A percentile compares a stretch with the other conserved stretches of the same genome.
Evolutionary conservation across 495 filamentous ascomycete genomes (phyloP).

Genomic region (Elasticomyces elasticus): DNA sequence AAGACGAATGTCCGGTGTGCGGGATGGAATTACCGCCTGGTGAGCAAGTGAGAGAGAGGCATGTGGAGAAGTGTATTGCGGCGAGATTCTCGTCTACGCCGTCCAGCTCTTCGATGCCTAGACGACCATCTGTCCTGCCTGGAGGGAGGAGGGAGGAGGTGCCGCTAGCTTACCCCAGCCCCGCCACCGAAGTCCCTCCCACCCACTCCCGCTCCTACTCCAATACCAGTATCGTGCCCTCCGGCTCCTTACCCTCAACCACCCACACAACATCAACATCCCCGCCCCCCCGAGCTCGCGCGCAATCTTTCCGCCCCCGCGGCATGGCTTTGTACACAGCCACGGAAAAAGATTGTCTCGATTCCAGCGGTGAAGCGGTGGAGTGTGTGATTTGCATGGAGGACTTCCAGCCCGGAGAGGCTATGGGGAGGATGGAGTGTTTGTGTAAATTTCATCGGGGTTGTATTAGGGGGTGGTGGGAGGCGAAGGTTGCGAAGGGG

Average conservation of each 20-base stretch:
- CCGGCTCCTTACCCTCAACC: conserved; percentile 2
- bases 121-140: too few species aligned
- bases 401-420: conserved; percentile 77
- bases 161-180: conserved; percentile 10
- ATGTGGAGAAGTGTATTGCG: conserved; percentile 68
- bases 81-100: conserved; percentile 31
- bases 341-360: conserved; percentile 84
- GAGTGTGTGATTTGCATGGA: conserved; percentile 97
- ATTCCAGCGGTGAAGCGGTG: conserved; percentile 45
- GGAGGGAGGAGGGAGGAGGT: too few species aligned
- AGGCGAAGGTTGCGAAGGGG: conserved; percentile 22
- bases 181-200: not conserved
- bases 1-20: conserved; percentile 88
- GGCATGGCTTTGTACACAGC: conserved; percentile 56
- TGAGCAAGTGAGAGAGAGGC: conserved; percentile 58
- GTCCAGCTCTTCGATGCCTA: too few species aligned
- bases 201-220: not conserved
- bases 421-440: conserved; percentile 80
- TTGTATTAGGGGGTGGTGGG: conserved; percentile 35
- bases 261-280: not conserved
- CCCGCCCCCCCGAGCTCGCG: conserved; percentile 3
- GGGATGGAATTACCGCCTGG: conserved; percentile 62
- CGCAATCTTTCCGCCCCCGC: conserved; percentile 20
- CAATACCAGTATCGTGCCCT: not conserved
- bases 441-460: conserved; percentile 79